Evolutionary conservation across 768 basidiomycete genomes (phyloP), one percentile per base, ranked within the genome.

Genomic region (Tylopilus cervinicoccineus): DNA sequence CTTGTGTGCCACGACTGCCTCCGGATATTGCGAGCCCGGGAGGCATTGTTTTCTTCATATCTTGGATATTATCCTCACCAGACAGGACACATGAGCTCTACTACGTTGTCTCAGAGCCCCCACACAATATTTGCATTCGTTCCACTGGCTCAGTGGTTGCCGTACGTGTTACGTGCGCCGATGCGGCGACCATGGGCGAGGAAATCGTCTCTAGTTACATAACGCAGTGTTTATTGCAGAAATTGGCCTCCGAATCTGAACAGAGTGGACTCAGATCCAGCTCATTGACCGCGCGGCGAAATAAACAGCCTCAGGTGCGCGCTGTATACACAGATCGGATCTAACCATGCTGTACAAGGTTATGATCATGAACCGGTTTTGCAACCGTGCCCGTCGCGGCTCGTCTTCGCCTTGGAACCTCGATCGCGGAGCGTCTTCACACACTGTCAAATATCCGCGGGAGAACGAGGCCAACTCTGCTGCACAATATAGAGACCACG

Each of bases 331-430:
- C 51, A 60, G 54, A 61, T 61, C 33, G 6, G 53, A 62, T 61
- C 62, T 58, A 20, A 45, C 19, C n/a, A 32, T 22, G 28, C 27
- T 24, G 34, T 26, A 32, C 47, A 50, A 48, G 43, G 23, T 11
- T 45, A 24, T 36, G 37, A 36, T 32, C 33, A 24, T 45, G 50
- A 47, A 17, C 38, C 26, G 36, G 43, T 45, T 29, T 46, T 38
- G 29, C 24, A 19, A 53, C 59, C 60, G 60, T 39, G 40, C 59
- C 55, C 60, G 53, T 62, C 59, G 59, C 56, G n/a, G 34, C 29
- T 38, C 34, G 49, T 39, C 28, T 27, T 17, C 33, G 19, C 41
- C 32, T 14, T 38, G 28, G 32, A 42, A 48, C 22, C 39, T 47
- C 39, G 32, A 33, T 55, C 34, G 24, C 49, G 41, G 38, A 23